These are phyloP conservation scores for Verticillium dahliae DNA, from an alignment of 2,329 filamentous ascomycete species.

Conservation along the genomic window DNA sequence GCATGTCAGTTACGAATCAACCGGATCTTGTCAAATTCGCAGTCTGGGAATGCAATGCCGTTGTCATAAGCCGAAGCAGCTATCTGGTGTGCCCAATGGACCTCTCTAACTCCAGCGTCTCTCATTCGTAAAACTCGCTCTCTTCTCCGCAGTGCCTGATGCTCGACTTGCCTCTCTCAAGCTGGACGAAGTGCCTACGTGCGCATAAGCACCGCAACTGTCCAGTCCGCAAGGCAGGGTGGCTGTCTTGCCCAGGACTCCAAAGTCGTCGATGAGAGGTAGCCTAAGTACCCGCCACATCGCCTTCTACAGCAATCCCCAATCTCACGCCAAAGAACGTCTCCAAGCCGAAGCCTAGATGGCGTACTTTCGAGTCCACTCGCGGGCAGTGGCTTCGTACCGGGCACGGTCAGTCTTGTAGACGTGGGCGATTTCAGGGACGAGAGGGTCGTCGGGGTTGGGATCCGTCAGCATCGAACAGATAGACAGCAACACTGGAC, in stretches of 20 bases:
- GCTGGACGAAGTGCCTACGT: background rate
- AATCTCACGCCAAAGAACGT: background rate
- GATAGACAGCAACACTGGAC: slow-evolving; percentile 86
- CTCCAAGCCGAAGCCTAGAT: slow-evolving; percentile 51
- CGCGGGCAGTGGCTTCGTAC: slow-evolving; percentile 93
- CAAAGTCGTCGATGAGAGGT: slow-evolving; percentile 10
- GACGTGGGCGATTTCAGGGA: slow-evolving; percentile 97
- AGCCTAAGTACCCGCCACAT: slow-evolving; percentile 3
- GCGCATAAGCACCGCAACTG: background rate
- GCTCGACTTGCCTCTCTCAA: background rate
- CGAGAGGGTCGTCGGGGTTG: slow-evolving; percentile 97
- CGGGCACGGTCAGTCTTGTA: slow-evolving; percentile 98
- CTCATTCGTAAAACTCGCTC: background rate
- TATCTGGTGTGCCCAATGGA: background rate
- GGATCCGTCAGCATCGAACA: slow-evolving; percentile 99
- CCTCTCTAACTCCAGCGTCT: slow-evolving; percentile 1
- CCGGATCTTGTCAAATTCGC: background rate
- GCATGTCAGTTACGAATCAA: background rate
- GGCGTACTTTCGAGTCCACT: slow-evolving; percentile 99
- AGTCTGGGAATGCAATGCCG: background rate
- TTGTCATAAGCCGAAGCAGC: slow-evolving; percentile 3
- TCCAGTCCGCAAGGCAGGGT: background rate
- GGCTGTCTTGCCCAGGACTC: slow-evolving; percentile 1
- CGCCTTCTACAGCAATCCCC: slow-evolving; percentile 4
- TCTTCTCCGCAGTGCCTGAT: background rate